Base-by-base conservation (phyloP, 345 rosid species). In the Tarenaya hassleriana region DNA sequence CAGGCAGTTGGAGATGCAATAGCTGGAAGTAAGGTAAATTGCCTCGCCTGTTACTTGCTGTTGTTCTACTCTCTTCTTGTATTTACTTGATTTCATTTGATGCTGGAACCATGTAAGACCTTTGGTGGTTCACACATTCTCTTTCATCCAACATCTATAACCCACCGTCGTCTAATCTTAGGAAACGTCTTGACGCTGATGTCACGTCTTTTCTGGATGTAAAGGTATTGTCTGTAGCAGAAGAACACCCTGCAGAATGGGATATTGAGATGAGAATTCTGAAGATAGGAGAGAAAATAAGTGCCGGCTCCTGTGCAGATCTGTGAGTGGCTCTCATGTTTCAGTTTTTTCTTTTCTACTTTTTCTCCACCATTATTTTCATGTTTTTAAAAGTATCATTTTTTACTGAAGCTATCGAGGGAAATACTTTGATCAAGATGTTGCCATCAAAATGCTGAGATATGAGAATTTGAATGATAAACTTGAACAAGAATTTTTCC, bases 251-350 rank as follows among this genome's bases (percentile, higher is more conserved):
- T 55, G 68, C 67, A 47, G 75, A 69, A 39, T 68, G 75, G 75
- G 94, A 84, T 65, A 71, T 84, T 37, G 81, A 84, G 50, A 64
- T 76, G 52, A 65, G 71, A 63, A 55, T 81, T 44, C 58, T 84
- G 58, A 77, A 75, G 64, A 71, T 66, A 21, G 84, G 81, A 64
- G 85, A 77, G 51, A 75, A 62, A 70, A 78, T 84, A 67, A 82
- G 75, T 10, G 73, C 76, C 67, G 88, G 88, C 41, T 78, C 83
- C 52, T 76, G 77, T 70, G 94, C 88, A 52, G 88, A 84, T 63
- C 45, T 84, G 94, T 84, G 48, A 78, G 85, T 68, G 63, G 24
- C 47, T 21, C 32, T 57, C 14, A 34, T 8, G 35, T 63, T 13
- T 56, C 39, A 48, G 32, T 61, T 9, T 43, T n/a, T 50, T 48